Percentiles rank a stretch among this genome's conserved stretches.
phyloP scores from a whole-genome alignment of 345 rosid genomes.

The Raphanus sativus region DNA sequence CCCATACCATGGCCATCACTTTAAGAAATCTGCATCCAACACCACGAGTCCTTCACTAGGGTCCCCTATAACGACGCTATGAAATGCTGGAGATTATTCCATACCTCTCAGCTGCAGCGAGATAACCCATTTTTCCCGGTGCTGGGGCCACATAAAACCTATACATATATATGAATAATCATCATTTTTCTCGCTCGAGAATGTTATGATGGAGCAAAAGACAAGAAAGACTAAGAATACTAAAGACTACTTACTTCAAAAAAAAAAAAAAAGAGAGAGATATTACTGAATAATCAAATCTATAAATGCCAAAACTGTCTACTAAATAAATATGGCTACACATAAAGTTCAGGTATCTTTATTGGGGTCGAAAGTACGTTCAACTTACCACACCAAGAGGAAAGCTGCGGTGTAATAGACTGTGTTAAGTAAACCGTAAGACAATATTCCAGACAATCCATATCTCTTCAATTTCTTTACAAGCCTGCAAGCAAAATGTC shows the following conservation, averaged over 20 bases:
- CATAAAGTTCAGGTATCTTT: too few relatives aligned
- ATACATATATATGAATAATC: conserved; percentile 6
- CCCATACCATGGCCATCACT: conserved; percentile 98
- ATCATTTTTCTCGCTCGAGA: conserved; percentile 10
- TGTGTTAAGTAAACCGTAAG: conserved; percentile 81
- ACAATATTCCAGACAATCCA: conserved; percentile 77
- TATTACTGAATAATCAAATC: too few relatives aligned
- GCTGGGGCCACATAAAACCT: conserved; percentile 91
- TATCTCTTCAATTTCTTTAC: conserved; percentile 70
- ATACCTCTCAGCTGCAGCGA: conserved; percentile 79
- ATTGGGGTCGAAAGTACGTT: neutral
- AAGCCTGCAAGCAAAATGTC: conserved; percentile 41
- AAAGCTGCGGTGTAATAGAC: conserved; percentile 71
- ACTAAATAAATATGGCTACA: too few relatives aligned
- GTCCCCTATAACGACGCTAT: conserved; percentile 20
- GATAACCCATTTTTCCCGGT: conserved; percentile 78
- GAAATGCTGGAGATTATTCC: conserved; percentile 10
- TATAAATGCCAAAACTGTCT: too few relatives aligned
- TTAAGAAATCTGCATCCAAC: conserved; percentile 68
- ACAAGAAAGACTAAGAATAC: neutral
- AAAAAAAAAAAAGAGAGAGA: too few relatives aligned
- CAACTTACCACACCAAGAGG: conserved; percentile 80
- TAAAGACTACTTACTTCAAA: neutral
- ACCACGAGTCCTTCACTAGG: conserved; percentile 14
- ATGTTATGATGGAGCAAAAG: conserved; percentile 11